phyloP scores from a whole-genome alignment of 305 asterid genomes.

The Euphrasia arctica region DNA sequence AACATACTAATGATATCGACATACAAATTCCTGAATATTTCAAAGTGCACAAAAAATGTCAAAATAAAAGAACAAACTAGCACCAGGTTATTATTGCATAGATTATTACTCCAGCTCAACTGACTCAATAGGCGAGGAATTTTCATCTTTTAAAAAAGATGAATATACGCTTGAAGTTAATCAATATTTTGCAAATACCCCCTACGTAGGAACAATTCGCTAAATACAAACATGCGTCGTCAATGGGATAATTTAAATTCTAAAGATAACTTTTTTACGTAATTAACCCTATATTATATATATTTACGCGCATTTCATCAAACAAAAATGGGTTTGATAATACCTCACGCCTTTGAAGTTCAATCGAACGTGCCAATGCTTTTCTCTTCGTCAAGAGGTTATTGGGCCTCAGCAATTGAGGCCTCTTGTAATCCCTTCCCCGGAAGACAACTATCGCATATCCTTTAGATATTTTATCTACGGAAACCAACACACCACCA shows the following conservation, averaged over 20 bases:
- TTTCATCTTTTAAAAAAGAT: too few relatives aligned
- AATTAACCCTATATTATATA: too few relatives aligned
- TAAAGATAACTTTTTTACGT: too few relatives aligned
- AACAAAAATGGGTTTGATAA: not conserved
- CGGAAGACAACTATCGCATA: conserved; percentile 85
- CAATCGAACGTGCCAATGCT: conserved; percentile 98
- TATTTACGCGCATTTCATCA: too few relatives aligned
- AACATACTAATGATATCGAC: conserved; percentile 1
- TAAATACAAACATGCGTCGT: too few relatives aligned
- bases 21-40: conserved; percentile 4
- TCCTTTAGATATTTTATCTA: conserved; percentile 92
- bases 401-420: conserved; percentile 71
- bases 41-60: not conserved
- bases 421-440: conserved; percentile 80
- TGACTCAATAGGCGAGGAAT: too few relatives aligned
- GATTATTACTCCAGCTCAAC: too few relatives aligned
- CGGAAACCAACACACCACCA: conserved; percentile 87
- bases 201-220: too few relatives aligned
- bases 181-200: too few relatives aligned
- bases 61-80: too few relatives aligned
- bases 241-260: too few relatives aligned
- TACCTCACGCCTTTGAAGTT: conserved; percentile 91
- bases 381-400: conserved; percentile 91
- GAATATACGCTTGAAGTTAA: not conserved
- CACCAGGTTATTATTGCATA: too few relatives aligned